Evolutionary conservation across 768 basidiomycete species (phyloP).

Genomic region (Cystofilobasidium macerans): DNA sequence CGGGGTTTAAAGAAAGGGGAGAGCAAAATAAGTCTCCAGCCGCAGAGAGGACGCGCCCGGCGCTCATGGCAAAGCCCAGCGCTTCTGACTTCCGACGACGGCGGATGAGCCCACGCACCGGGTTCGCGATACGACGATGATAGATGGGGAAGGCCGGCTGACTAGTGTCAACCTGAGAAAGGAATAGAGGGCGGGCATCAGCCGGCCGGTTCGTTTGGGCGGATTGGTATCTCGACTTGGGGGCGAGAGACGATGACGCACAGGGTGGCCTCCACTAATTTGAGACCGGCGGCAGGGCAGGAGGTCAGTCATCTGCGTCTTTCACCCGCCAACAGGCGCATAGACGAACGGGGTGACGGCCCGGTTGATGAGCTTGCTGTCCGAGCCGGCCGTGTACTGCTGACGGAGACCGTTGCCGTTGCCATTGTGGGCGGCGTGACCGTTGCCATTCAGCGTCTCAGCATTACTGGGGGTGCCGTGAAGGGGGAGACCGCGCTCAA

Average conservation of each 20-base stretch:
- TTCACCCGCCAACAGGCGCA: neutral
- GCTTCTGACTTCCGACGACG: too few relatives aligned
- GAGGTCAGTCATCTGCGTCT: neutral
- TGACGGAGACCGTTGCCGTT: neutral
- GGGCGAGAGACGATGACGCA: neutral
- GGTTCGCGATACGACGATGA: slow-evolving; percentile 20
- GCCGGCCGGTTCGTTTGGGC: neutral
- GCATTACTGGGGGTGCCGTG: too few relatives aligned
- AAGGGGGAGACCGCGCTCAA: too few relatives aligned
- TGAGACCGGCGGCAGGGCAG: neutral
- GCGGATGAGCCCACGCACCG: too few relatives aligned
- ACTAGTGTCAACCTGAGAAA: slow-evolving; percentile 11
- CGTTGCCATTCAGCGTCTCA: neutral
- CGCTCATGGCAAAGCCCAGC: too few relatives aligned
- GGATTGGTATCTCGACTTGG: neutral
- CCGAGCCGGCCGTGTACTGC: neutral
- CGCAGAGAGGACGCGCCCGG: too few relatives aligned
- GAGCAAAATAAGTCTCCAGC: neutral
- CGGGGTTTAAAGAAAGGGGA: neutral
- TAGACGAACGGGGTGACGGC: slow-evolving; percentile 17
- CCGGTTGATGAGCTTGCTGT: slow-evolving; percentile 11
- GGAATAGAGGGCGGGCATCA: neutral
- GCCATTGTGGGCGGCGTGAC: too few relatives aligned
- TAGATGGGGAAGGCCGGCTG: slow-evolving; percentile 24
- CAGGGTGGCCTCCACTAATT: slow-evolving; percentile 14